A percentile compares a stretch with the other conserved stretches of the same genome.
Evolutionary conservation across 1,284 basidiomycete species (phyloP).

Genomic region (Malassezia furfur): DNA sequence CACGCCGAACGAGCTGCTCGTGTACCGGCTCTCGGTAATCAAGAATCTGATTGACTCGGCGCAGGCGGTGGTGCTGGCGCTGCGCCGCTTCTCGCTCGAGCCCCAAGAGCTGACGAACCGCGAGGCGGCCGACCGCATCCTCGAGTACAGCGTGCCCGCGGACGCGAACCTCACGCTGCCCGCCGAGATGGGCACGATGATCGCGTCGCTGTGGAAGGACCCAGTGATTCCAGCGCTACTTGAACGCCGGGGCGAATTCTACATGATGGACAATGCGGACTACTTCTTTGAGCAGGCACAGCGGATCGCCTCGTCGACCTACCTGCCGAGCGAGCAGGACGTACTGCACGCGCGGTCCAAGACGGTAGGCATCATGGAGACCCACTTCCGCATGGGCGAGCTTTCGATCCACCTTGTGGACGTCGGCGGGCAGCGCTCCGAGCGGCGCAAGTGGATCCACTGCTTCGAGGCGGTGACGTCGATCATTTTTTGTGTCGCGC

Average conservation of each 20-base stretch:
- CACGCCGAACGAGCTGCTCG: slow-evolving; percentile 65
- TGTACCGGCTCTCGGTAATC: slow-evolving; percentile 65
- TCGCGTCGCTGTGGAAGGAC: slow-evolving; percentile 79
- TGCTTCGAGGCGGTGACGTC: slow-evolving; percentile 45
- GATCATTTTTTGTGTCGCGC: slow-evolving; percentile 46
- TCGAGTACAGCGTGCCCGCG: slow-evolving; percentile 40
- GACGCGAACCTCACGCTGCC: slow-evolving; percentile 48
- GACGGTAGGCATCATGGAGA: slow-evolving; percentile 87
- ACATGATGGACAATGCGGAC: slow-evolving; percentile 87
- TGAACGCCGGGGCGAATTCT: slow-evolving; percentile 79
- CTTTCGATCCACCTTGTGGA: slow-evolving; percentile 49
- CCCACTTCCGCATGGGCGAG: slow-evolving; percentile 52
- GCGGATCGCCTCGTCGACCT: slow-evolving; percentile 68
- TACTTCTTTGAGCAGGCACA: slow-evolving; percentile 84
- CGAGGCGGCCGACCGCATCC: slow-evolving; percentile 56
- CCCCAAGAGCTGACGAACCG: slow-evolving; percentile 65
- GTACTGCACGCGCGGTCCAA: slow-evolving; percentile 80
- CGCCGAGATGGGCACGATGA: slow-evolving; percentile 57
- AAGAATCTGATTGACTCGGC: slow-evolving; percentile 56
- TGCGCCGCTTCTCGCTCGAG: slow-evolving; percentile 78
- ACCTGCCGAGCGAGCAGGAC: slow-evolving; percentile 78
- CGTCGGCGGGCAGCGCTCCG: slow-evolving; percentile 42
- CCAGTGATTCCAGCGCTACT: slow-evolving; percentile 75
- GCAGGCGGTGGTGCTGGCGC: slow-evolving; percentile 76
- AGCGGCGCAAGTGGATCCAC: slow-evolving; percentile 47